These are phyloP conservation scores for Schwanniomyces occidentalis DNA, from an alignment of 805 yeast species.

Conservation along the genomic window DNA sequence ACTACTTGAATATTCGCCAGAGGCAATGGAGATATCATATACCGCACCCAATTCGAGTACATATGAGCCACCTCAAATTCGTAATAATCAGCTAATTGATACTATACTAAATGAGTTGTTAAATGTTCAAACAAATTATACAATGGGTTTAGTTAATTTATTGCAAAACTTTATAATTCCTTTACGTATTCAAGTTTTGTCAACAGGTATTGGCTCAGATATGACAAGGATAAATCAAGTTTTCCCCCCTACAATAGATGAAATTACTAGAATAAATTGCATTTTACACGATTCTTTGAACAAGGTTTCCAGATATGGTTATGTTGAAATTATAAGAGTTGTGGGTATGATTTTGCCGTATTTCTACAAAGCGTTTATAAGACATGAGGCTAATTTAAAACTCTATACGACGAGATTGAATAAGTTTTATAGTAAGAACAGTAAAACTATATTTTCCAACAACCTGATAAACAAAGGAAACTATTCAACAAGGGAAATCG, in stretches of 20 bases:
- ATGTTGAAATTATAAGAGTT: conserved; percentile 74
- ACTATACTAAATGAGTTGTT: conserved; percentile 68
- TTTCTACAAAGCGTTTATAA: conserved; percentile 87
- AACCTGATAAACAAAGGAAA: conserved; percentile 26
- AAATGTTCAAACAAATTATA: conserved; percentile 70
- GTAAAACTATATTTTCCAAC: conserved; percentile 28
- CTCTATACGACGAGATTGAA: conserved; percentile 57
- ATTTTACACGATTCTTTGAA: conserved; percentile 75
- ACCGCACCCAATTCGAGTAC: conserved; percentile 49
- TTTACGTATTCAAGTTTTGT: conserved; percentile 65
- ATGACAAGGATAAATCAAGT: conserved; percentile 69
- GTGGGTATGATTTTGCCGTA: conserved; percentile 84
- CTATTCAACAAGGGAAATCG: conserved; percentile 32
- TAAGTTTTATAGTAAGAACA: conserved; percentile 33
- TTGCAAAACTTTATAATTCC: conserved; percentile 80
- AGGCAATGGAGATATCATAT: conserved; percentile 72
- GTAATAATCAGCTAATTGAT: conserved; percentile 34
- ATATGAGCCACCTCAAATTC: conserved; percentile 9
- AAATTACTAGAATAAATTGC: conserved; percentile 86
- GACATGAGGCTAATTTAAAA: conserved; percentile 91
- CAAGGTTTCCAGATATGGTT: conserved; percentile 66
- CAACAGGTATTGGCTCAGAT: conserved; percentile 53
- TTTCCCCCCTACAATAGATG: conserved; percentile 95
- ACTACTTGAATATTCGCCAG: conserved; percentile 87
- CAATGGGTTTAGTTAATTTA: conserved; percentile 69